A percentile compares a stretch with the other conserved stretches of the same genome.
Evolutionary conservation across 139 green algal species (phyloP).

Genomic region (Micractinium sp.): DNA sequence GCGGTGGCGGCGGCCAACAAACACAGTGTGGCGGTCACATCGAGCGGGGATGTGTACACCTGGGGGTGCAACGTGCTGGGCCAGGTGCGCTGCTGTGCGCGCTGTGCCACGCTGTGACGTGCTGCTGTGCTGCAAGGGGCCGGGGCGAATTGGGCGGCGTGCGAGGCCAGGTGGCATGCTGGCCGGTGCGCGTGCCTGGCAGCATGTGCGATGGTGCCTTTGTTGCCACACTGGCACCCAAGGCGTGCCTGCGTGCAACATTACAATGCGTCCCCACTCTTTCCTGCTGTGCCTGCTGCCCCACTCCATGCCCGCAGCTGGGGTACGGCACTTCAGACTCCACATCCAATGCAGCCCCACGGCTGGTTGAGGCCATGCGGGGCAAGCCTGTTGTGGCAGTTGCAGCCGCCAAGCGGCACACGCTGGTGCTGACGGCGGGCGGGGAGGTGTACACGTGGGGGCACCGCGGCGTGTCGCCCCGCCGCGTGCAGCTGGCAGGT

Average conservation of each 20-base stretch:
- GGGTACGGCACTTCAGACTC: conserved; percentile 85
- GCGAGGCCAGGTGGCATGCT: too few relatives aligned
- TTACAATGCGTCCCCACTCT: too few relatives aligned
- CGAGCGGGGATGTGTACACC: conserved; percentile 76
- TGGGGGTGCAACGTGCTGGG: conserved; percentile 83
- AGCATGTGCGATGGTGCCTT: too few relatives aligned
- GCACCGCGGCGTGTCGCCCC: conserved; percentile 72
- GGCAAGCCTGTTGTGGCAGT: conserved; percentile 69
- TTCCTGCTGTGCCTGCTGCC: not conserved
- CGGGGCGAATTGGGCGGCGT: too few relatives aligned
- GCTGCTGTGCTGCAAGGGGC: not conserved
- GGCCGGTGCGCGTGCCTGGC: too few relatives aligned
- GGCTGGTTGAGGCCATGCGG: conserved; percentile 83
- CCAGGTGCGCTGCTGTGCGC: not conserved
- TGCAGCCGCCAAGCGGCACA: conserved; percentile 91
- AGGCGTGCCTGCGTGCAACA: too few relatives aligned
- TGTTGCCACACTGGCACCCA: too few relatives aligned
- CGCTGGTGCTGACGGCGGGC: conserved; percentile 73
- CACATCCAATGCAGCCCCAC: conserved; percentile 68
- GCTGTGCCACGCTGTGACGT: not conserved
- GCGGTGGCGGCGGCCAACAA: conserved; percentile 84
- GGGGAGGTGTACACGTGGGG: conserved; percentile 91
- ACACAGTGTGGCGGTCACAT: conserved; percentile 81
- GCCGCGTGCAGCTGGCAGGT: conserved; percentile 67
- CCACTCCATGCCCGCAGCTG: conserved; percentile 62